Evolutionary conservation across 495 filamentous ascomycete species (phyloP).

Genomic region (Talaromyces wortmannii): DNA sequence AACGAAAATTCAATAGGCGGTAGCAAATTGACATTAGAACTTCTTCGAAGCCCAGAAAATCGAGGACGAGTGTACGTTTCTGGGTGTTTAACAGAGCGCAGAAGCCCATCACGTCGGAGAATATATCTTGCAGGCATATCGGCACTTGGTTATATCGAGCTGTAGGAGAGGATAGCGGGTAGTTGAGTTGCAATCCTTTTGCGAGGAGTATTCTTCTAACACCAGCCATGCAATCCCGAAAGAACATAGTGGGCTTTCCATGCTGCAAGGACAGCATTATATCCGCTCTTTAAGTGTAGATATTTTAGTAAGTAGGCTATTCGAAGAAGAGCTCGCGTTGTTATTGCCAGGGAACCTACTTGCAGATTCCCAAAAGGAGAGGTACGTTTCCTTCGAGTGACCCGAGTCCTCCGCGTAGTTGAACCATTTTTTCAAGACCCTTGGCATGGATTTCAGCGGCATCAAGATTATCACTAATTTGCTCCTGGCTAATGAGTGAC

Average conservation of each 20-base stretch:
- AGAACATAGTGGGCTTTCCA: conserved; percentile 13
- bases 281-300: conserved; percentile 5
- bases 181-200: conserved; percentile 5
- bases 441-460: conserved; percentile 13
- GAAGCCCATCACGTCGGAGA: conserved; percentile 10
- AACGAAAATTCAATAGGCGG: conserved; percentile 11
- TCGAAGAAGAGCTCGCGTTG: background rate
- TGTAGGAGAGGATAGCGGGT: no score
- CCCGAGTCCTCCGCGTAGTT: conserved; percentile 15
- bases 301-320: background rate
- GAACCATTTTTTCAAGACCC: conserved; percentile 13
- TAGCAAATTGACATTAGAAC: conserved; percentile 14
- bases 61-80: background rate
- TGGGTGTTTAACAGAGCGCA: conserved; percentile 9
- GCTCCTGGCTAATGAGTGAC: conserved; percentile 13
- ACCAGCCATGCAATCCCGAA: conserved; percentile 14
- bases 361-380: conserved; percentile 14
- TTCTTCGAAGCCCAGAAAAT: conserved; percentile 10
- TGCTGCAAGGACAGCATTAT: conserved; percentile 14
- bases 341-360: conserved; percentile 9
- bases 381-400: conserved; percentile 10
- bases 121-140: conserved; percentile 7
- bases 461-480: conserved; percentile 6
- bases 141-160: conserved; percentile 2
- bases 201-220: conserved; percentile 4